Conservation (phyloP, 2,329 filamentous ascomycete genomes). For the Diaporthe destruens region DNA sequence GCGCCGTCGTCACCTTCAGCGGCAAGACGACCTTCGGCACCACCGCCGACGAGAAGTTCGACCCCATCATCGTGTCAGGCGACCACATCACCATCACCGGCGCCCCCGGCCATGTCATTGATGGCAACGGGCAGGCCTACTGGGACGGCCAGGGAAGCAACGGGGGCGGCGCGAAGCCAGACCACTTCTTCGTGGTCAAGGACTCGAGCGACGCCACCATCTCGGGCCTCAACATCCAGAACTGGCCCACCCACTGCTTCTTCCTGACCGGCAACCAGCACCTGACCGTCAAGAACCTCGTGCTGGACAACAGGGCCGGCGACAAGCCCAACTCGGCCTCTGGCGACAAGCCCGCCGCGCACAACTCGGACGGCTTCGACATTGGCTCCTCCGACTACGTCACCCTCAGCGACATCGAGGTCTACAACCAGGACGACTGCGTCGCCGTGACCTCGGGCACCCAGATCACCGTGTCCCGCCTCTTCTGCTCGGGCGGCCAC, state of each 20-base stretch:
- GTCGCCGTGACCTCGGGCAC: constrained; percentile 68
- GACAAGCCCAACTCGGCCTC: constrained; percentile 47
- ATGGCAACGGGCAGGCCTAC: constrained; percentile 42
- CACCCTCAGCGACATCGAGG: constrained; percentile 63
- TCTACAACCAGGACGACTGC: constrained; percentile 74
- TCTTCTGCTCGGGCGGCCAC: constrained; percentile 59
- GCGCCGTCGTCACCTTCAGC: constrained; percentile 49
- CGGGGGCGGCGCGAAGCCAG: constrained; percentile 55
- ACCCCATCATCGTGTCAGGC: constrained; percentile 42
- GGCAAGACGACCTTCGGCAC: constrained; percentile 42
- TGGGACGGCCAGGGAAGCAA: constrained; percentile 54
- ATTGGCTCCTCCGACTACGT: constrained; percentile 63
- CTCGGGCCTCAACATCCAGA: constrained; percentile 54
- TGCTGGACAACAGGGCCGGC: constrained; percentile 55
- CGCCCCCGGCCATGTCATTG: constrained; percentile 42
- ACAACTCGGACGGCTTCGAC: constrained; percentile 73
- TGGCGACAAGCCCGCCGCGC: constrained; percentile 44
- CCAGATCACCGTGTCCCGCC: constrained; percentile 60
- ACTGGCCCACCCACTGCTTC: constrained; percentile 58
- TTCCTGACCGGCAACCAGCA: constrained; percentile 54
- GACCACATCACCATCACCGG: constrained; percentile 43
- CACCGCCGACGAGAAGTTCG: constrained; percentile 36
- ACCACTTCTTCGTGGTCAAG: constrained; percentile 64
- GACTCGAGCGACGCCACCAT: constrained; percentile 53
- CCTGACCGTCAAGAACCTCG: constrained; percentile 52